A percentile compares a stretch with the other conserved stretches of the same genome.
Conservation (phyloP, 805 yeast species). For the Grigorovia humatica region DNA sequence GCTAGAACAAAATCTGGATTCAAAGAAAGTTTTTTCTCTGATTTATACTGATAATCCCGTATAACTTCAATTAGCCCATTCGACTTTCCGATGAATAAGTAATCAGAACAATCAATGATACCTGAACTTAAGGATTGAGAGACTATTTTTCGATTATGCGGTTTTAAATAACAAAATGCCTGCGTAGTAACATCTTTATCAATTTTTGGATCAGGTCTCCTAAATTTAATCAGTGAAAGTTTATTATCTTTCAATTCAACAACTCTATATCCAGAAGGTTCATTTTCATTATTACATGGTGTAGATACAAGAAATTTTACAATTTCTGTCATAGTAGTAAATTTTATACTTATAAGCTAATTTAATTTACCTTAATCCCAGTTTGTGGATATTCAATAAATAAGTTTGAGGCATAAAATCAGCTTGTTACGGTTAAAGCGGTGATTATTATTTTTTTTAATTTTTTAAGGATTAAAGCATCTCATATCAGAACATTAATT, state of each 20-base stretch:
- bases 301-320: slow-evolving; percentile 17
- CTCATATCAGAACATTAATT: not conserved
- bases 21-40: slow-evolving; percentile 5
- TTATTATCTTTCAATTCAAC: slow-evolving; percentile 10
- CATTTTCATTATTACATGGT: slow-evolving; percentile 13
- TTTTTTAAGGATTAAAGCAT: not conserved
- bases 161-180: slow-evolving; percentile 20
- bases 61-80: slow-evolving; percentile 24
- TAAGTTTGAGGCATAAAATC: not conserved
- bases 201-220: slow-evolving; percentile 1
- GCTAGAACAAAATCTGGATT: slow-evolving; percentile 14
- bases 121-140: slow-evolving; percentile 2
- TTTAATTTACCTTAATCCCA: not conserved
- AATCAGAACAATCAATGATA: slow-evolving; percentile 17
- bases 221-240: slow-evolving; percentile 4
- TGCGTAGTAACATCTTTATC: slow-evolving; percentile 15
- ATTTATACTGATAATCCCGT: slow-evolving; percentile 14
- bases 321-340: slow-evolving; percentile 1
- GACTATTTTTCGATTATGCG: slow-evolving; percentile 7
- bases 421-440: not conserved
- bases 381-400: not conserved
- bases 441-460: too few species aligned
- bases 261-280: slow-evolving; percentile 15
- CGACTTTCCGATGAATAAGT: slow-evolving; percentile 20
- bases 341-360: not conserved